Conservation (phyloP, 306 rosid species). For the Lotus japonicus region DNA sequence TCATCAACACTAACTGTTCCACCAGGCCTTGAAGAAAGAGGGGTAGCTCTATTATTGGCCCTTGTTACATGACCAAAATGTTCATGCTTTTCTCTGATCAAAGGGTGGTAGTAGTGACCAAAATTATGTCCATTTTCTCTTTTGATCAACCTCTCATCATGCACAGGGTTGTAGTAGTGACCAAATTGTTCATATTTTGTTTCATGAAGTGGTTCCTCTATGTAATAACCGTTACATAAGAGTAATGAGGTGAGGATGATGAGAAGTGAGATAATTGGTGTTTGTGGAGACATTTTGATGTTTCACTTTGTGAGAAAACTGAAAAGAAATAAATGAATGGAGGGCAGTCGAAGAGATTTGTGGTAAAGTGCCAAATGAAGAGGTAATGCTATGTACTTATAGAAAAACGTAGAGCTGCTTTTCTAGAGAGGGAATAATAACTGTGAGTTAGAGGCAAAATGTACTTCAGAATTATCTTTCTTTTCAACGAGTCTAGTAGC, state of each 20-base stretch:
- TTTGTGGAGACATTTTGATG: slow-evolving; percentile 22
- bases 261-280: slow-evolving; percentile 12
- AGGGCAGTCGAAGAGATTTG: slow-evolving; percentile 1
- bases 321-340: not conserved
- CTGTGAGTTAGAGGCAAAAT: not conserved
- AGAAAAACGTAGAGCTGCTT: not conserved
- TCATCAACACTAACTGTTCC: slow-evolving; percentile 44
- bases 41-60: not conserved
- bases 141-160: slow-evolving; percentile 34
- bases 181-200: not conserved
- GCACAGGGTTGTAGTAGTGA: not conserved
- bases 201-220: slow-evolving; percentile 10
- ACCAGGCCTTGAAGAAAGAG: not conserved
- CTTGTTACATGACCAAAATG: slow-evolving; percentile 24
- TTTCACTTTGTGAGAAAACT: not conserved
- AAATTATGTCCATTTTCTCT: slow-evolving; percentile 15
- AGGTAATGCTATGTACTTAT: slow-evolving; percentile 15
- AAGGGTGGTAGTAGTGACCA: not conserved
- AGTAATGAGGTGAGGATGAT: slow-evolving; percentile 16
- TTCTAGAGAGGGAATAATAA: not conserved
- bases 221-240: slow-evolving; percentile 22
- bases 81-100: slow-evolving; percentile 35
- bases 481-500: not conserved
- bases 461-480: not conserved
- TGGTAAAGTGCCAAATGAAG: slow-evolving; percentile 15